Conservation (phyloP, 2,329 filamentous ascomycete species). For the Ceratocystiopsis sp. region DNA sequence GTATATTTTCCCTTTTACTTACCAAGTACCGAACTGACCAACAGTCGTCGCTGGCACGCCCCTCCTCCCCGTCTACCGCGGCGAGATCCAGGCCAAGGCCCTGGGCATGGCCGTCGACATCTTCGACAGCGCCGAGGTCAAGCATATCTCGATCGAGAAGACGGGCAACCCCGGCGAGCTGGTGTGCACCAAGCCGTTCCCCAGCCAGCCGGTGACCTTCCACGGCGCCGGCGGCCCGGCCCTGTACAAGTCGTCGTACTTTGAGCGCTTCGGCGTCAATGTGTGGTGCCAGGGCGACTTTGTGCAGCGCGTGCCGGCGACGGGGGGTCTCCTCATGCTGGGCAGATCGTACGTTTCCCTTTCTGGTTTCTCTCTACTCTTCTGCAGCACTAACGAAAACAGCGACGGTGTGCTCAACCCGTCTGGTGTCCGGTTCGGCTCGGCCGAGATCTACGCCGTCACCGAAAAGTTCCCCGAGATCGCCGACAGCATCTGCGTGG, state of each 20-base stretch:
- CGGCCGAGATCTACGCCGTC: constrained; percentile 28
- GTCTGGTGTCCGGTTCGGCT: constrained; percentile 28
- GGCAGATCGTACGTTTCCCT: constrained; percentile 18
- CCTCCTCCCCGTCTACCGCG: constrained; percentile 17
- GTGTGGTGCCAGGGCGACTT: constrained; percentile 30
- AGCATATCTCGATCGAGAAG: constrained; percentile 14
- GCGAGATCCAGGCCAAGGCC: constrained; percentile 26
- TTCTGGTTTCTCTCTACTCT: neutral
- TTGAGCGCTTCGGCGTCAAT: constrained; percentile 22
- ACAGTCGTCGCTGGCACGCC: constrained; percentile 4
- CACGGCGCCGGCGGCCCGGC: constrained; percentile 23
- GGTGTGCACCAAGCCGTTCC: constrained; percentile 26
- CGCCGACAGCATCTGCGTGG: constrained; percentile 11
- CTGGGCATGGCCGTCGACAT: constrained; percentile 30
- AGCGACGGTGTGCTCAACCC: constrained; percentile 30
- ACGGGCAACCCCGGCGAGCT: constrained; percentile 25
- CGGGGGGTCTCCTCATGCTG: constrained; percentile 23
- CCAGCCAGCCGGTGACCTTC: constrained; percentile 27
- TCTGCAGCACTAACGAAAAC: neutral
- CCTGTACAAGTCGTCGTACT: constrained; percentile 27
- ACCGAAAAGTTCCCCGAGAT: constrained; percentile 22
- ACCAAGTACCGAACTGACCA: neutral
- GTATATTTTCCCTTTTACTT: no score
- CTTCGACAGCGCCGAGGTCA: constrained; percentile 20
- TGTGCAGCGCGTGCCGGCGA: constrained; percentile 23